Conservation (phyloP, 164 flowering plant species). For the Dillenia turbinata region DNA sequence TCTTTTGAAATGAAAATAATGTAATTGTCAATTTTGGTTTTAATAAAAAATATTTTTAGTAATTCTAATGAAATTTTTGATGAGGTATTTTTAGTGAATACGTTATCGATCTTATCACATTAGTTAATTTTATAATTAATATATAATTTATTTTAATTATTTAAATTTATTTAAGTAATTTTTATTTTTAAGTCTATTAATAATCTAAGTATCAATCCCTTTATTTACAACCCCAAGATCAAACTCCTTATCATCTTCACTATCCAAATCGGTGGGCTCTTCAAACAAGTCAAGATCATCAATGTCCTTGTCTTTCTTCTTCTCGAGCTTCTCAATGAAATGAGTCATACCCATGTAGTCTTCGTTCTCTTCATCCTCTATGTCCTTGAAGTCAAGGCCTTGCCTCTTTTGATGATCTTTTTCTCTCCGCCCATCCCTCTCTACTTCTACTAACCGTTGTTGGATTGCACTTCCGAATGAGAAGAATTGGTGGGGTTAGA, state of each 20-base stretch:
- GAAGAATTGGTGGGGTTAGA: not conserved
- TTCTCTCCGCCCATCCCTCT: constrained; percentile 48
- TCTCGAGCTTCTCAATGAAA: not conserved
- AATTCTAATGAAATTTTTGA: no score
- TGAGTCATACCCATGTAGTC: constrained; percentile 32
- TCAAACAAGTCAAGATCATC: constrained; percentile 20
- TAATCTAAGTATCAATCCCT: constrained; percentile 23
- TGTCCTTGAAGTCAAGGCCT: constrained; percentile 41
- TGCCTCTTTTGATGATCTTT: constrained; percentile 38
- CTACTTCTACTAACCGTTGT: constrained; percentile 47
- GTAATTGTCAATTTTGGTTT: no score
- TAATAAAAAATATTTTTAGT: no score
- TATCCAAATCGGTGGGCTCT: constrained; percentile 63
- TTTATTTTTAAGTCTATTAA: no score
- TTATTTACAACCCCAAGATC: constrained; percentile 25
- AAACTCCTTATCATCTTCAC: constrained; percentile 57
- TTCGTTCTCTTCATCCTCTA: constrained; percentile 55
- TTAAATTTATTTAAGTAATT: no score
- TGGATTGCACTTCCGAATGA: constrained; percentile 12
- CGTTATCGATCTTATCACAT: no score
- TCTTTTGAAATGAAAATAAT: no score
- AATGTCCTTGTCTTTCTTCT: not conserved
- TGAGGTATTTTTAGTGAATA: no score
- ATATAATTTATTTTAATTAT: no score
- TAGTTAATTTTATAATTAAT: no score